Base-by-base conservation (phyloP, 257 asterid genomes). In the Galeopsis tetrahit region DNA sequence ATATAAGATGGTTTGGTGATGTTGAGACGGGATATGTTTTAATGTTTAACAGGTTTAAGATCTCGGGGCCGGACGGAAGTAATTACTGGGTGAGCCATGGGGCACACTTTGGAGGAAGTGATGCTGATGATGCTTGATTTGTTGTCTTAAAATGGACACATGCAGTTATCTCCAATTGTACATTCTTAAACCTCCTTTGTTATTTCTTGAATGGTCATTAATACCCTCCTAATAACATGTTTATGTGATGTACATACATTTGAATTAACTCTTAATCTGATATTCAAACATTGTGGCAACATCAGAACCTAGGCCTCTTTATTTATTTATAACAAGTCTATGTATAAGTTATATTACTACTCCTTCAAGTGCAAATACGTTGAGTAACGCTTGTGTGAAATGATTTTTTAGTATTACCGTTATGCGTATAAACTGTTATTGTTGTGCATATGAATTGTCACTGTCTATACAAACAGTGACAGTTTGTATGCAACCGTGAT, bases 21-120 rank as follows among this genome's bases (percentile, higher is more conserved):
- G 33, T 63, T 79, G 71, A 66, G 73, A 43, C 21, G 64, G 21
- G 10, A 31, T 70, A 7, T 35, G 39, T 58, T n/a, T n/a, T n/a
- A 28, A 38, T 8, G 35, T 72, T 38, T 63, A 68, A 75, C 86
- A 89, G 98, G 86, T 86, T 79, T 72, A 88, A 89, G 89, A 85
- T 90, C 10, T 80, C 83, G 0, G 96, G 98, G 4, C 98, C 98
- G 0, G 92, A 88, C 52, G 98, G 90, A 68, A 85, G 85, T 83
- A 73, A 61, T 64, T 88, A 90, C 59, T 83, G 90, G 87, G 81
- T 75, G 39, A 81, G 81, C 57, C 95, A 80, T 34, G 96, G 85
- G 56, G 77, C 82, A 2, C 88, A 78, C 63, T 63, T 79, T 17
- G 94, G 84, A 56, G 94, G 92, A 70, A 90, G 90, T 75, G 92